Percentiles rank a stretch among this genome's conserved stretches.
Conservation (phyloP, 257 asterid genomes). For the Solanum ahanhuiri region DNA sequence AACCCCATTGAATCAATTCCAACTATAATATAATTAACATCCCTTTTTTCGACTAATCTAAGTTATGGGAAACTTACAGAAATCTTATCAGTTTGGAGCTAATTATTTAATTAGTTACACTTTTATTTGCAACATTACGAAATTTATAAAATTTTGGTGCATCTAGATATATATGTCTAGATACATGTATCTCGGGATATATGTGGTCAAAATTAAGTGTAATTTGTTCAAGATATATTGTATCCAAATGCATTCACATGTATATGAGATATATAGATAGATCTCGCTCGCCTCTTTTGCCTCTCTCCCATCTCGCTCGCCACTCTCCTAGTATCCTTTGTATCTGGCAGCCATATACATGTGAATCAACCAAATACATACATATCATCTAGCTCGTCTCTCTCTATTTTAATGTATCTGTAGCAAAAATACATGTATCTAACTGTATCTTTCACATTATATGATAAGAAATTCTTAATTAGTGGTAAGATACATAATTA, state of each 20-base stretch:
- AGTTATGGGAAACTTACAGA: neutral
- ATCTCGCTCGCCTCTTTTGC: neutral
- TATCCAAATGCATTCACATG: too few species aligned
- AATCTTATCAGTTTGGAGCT: neutral
- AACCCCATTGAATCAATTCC: too few species aligned
- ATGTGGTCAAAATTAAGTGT: too few species aligned
- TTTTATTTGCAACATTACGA: too few species aligned
- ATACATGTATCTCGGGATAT: too few species aligned
- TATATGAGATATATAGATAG: neutral
- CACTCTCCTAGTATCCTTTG: neutral
- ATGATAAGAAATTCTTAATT: too few species aligned
- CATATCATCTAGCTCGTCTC: neutral
- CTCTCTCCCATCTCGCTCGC: neutral
- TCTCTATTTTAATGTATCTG: neutral
- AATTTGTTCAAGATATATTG: too few species aligned
- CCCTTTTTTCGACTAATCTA: neutral
- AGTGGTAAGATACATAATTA: rapidly evolving
- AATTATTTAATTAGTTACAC: too few species aligned
- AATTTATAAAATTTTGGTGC: neutral
- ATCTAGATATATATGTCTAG: too few species aligned
- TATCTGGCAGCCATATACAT: neutral
- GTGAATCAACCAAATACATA: rapidly evolving
- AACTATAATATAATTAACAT: too few species aligned
- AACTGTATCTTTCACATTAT: rapidly evolving
- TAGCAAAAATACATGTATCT: neutral